Evolutionary conservation across 306 rosid genomes (phyloP).

Genomic region (Astragalus glycyphyllos): DNA sequence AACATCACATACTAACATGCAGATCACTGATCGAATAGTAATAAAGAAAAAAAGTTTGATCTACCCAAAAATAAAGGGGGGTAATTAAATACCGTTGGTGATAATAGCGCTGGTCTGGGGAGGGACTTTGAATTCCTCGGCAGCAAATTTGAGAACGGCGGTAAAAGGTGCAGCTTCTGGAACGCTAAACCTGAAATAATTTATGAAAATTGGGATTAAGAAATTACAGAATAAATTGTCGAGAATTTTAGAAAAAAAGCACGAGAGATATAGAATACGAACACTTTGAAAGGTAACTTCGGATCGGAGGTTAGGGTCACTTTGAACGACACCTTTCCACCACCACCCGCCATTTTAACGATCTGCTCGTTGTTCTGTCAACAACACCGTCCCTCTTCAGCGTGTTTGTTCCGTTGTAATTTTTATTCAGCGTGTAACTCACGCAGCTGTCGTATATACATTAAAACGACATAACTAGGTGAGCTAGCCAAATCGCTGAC

Average conservation of each 20-base stretch:
- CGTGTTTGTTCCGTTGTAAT: too few species aligned
- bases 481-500: too few species aligned
- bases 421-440: too few species aligned
- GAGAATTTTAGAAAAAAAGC: background rate
- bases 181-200: constrained; percentile 76
- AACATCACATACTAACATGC: too few species aligned
- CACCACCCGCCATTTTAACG: constrained; percentile 72
- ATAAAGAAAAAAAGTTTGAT: too few species aligned
- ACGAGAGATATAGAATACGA: background rate
- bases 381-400: too few species aligned
- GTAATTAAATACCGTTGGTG: constrained; percentile 72
- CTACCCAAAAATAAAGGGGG: too few species aligned
- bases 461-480: too few species aligned
- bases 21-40: too few species aligned
- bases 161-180: constrained; percentile 99
- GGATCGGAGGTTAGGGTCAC: constrained; percentile 99
- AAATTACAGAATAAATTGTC: background rate
- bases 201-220: background rate
- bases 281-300: constrained; percentile 97
- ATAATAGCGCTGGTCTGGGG: constrained; percentile 98
- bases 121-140: constrained; percentile 98
- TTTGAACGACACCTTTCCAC: constrained; percentile 98
- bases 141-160: constrained; percentile 95
- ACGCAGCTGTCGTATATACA: too few species aligned
- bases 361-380: too few species aligned